Conservation (phyloP, 148 eudicot species). For the Suaeda aralocaspica region DNA sequence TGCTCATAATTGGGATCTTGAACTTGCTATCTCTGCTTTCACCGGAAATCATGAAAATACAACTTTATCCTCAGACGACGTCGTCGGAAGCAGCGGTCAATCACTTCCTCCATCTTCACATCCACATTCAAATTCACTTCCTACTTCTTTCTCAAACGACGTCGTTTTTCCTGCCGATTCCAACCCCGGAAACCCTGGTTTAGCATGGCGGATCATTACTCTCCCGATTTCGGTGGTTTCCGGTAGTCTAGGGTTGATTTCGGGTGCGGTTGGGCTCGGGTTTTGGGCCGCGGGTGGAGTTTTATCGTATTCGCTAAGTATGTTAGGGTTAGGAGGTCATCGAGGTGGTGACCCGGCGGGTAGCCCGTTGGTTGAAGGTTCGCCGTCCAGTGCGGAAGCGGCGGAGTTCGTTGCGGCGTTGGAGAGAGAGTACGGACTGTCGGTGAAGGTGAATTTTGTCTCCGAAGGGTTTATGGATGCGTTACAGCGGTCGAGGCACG, state of each 20-base stretch:
- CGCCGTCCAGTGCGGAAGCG: conserved; percentile 58
- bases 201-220: conserved; percentile 76
- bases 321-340: conserved; percentile 42
- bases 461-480: conserved; percentile 85
- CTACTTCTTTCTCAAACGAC: conserved; percentile 11
- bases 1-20: conserved; percentile 94
- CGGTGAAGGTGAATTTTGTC: conserved; percentile 53
- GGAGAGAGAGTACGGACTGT: conserved; percentile 49
- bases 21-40: conserved; percentile 68
- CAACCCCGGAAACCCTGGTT: conserved; percentile 35
- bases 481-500: conserved; percentile 68
- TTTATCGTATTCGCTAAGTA: conserved; percentile 54
- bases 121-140: too few relatives aligned
- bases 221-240: conserved; percentile 72
- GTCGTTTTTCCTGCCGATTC: conserved; percentile 27
- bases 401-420: conserved; percentile 48
- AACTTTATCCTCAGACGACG: conserved; percentile 10
- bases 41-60: conserved; percentile 33
- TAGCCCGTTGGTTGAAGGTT: conserved; percentile 35
- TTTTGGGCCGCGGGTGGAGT: conserved; percentile 87
- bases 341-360: conserved; percentile 32
- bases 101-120: conserved; percentile 1
- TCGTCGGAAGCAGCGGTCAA: conserved; percentile 19
- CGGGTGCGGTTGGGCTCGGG: conserved; percentile 75
- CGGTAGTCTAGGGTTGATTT: conserved; percentile 67